Conservation (phyloP, 2,329 filamentous ascomycete genomes). For the Teratosphaeriaceae sp. region DNA sequence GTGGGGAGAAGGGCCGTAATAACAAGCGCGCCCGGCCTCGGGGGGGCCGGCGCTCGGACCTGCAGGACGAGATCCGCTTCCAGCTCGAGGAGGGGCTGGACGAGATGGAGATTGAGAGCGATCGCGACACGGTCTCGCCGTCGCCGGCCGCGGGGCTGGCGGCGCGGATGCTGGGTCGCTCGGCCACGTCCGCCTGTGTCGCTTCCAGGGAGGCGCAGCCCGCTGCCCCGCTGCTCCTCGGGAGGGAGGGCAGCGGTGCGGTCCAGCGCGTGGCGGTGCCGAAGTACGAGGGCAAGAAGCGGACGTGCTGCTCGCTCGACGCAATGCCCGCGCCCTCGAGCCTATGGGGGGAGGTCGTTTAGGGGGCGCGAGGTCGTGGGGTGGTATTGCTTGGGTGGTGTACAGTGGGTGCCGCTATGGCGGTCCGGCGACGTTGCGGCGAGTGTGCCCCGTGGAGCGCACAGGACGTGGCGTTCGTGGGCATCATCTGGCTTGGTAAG, state of each 20-base stretch:
- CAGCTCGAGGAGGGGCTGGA: constrained; percentile 23
- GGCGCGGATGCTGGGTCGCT: constrained; percentile 19
- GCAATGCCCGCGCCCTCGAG: not conserved
- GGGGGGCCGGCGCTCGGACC: constrained; percentile 25
- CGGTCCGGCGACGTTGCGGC: no score
- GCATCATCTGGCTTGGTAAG: no score
- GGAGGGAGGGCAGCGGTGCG: constrained; percentile 14
- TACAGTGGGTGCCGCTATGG: no score
- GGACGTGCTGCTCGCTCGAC: constrained; percentile 20
- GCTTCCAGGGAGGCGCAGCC: constrained; percentile 19
- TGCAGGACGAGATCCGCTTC: constrained; percentile 30
- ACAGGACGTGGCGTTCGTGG: no score
- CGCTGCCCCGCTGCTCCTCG: constrained; percentile 11
- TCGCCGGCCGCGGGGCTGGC: constrained; percentile 21
- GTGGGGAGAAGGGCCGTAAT: constrained; percentile 12
- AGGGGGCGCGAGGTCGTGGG: no score
- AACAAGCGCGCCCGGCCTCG: constrained; percentile 28
- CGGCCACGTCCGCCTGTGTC: constrained; percentile 6
- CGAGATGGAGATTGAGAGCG: constrained; percentile 21
- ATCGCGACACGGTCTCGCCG: constrained; percentile 16
- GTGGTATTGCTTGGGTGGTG: no score
- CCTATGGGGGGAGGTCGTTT: not conserved
- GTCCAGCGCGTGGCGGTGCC: constrained; percentile 18
- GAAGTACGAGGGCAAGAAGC: constrained; percentile 28
- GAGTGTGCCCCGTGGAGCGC: no score